phyloP scores from a whole-genome alignment of 331 rosid genomes.

The Rhamnella rubrinervis region DNA sequence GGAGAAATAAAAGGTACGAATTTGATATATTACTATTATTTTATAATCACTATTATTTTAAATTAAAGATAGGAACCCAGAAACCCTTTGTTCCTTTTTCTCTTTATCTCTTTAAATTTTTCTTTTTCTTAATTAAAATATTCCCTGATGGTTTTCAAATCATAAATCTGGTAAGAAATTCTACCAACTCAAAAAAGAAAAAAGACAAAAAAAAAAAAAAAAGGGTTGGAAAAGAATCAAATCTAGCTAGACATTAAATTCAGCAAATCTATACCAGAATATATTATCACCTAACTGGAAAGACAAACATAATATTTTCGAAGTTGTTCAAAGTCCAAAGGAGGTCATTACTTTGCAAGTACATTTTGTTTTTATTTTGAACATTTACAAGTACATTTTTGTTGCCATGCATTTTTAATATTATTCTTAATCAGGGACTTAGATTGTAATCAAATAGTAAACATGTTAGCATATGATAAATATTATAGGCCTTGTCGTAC shows the following conservation, averaged over 20 bases:
- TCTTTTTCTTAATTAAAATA: conserved; percentile 23
- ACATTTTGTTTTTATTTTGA: background rate
- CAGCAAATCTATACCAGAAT: background rate
- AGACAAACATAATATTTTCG: background rate
- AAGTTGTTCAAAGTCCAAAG: background rate
- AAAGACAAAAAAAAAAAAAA: background rate
- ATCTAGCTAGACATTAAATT: conserved; percentile 28
- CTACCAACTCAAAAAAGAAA: background rate
- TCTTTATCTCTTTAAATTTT: conserved; percentile 35
- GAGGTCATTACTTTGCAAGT: background rate
- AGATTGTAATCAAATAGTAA: too few species aligned
- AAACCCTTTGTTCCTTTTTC: conserved; percentile 22
- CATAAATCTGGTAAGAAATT: background rate
- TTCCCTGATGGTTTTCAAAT: conserved; percentile 24
- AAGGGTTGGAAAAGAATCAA: conserved; percentile 13
- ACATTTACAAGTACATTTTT: too few species aligned
- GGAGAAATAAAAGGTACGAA: conserved; percentile 23
- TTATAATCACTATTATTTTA: conserved; percentile 40
- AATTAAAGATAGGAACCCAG: conserved; percentile 48
- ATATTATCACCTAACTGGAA: background rate
- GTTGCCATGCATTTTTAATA: too few species aligned
- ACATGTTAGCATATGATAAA: too few species aligned
- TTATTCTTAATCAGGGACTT: too few species aligned
- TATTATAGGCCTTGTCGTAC: background rate
- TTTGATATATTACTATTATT: background rate